Evolutionary conservation across 1,284 basidiomycete species (phyloP).

Genomic region (Amylostereum areolatum): DNA sequence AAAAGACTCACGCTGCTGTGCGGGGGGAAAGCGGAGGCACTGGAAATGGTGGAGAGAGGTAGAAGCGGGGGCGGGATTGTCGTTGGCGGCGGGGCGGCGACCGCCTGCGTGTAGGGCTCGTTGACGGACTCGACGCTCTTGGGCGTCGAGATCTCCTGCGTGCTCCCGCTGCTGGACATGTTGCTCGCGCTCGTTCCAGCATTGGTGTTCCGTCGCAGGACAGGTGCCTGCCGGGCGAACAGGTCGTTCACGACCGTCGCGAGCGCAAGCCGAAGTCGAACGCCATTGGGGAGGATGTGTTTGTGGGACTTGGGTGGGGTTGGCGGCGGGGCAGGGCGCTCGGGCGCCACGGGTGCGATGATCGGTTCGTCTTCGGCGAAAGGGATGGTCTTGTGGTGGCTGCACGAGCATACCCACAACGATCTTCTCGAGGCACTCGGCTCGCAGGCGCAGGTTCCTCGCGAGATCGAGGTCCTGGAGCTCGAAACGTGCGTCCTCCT

Average conservation of each 20-base stretch:
- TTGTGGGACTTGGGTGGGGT: slow-evolving; percentile 29
- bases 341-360: slow-evolving; percentile 11
- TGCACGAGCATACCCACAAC: slow-evolving; percentile 74
- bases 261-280: slow-evolving; percentile 65
- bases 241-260: slow-evolving; percentile 72
- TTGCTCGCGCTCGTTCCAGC: slow-evolving; percentile 29
- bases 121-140: slow-evolving; percentile 1
- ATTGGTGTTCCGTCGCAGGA: slow-evolving; percentile 20
- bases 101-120: not conserved
- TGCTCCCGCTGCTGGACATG: slow-evolving; percentile 18
- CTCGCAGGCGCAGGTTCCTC: slow-evolving; percentile 54
- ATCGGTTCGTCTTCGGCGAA: slow-evolving; percentile 34
- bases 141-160: slow-evolving; percentile 1
- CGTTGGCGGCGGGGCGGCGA: not conserved
- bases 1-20: not conserved
- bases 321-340: slow-evolving; percentile 18
- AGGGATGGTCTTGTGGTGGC: slow-evolving; percentile 50
- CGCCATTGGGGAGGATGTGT: slow-evolving; percentile 72
- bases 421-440: slow-evolving; percentile 75
- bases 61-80: slow-evolving; percentile 32
- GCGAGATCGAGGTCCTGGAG: slow-evolving; percentile 59
- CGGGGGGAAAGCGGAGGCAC: not conserved
- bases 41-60: slow-evolving; percentile 31
- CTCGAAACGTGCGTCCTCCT: slow-evolving; percentile 50
- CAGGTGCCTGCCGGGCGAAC: slow-evolving; percentile 63